Conservation (phyloP, 1,139 yeast species). For the Nakaseomyces kungkrabaensis region DNA sequence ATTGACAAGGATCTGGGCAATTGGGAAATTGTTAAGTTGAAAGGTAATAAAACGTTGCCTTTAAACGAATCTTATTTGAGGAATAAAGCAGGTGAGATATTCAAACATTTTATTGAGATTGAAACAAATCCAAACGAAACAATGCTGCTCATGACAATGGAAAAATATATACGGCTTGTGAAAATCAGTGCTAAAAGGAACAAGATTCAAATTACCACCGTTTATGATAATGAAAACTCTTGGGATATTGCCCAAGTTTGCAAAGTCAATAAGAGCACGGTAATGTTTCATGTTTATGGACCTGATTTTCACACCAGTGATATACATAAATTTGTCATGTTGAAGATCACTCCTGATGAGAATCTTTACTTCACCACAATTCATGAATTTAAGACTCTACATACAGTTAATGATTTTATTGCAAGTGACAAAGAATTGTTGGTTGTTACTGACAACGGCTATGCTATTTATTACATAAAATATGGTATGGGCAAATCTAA, state of each 20-base stretch:
- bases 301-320: neutral
- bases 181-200: neutral
- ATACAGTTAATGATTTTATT: neutral
- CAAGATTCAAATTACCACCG: neutral
- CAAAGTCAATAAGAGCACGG: neutral
- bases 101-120: slow-evolving; percentile 5
- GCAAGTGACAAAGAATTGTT: neutral
- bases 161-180: neutral
- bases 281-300: neutral
- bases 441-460: neutral
- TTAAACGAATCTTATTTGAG: slow-evolving; percentile 12
- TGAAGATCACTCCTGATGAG: neutral
- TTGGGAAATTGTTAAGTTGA: slow-evolving; percentile 23
- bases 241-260: neutral
- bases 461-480: neutral
- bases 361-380: neutral
- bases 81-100: slow-evolving; percentile 1
- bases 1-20: slow-evolving; percentile 14
- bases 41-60: slow-evolving; percentile 18
- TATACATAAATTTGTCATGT: neutral
- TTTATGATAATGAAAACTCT: neutral
- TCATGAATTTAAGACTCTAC: neutral
- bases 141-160: neutral
- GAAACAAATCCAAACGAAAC: slow-evolving; percentile 8
- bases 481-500: neutral